Evolutionary conservation across 2,329 filamentous ascomycete species (phyloP).

Genomic region (Ceratocystis ficicola): DNA sequence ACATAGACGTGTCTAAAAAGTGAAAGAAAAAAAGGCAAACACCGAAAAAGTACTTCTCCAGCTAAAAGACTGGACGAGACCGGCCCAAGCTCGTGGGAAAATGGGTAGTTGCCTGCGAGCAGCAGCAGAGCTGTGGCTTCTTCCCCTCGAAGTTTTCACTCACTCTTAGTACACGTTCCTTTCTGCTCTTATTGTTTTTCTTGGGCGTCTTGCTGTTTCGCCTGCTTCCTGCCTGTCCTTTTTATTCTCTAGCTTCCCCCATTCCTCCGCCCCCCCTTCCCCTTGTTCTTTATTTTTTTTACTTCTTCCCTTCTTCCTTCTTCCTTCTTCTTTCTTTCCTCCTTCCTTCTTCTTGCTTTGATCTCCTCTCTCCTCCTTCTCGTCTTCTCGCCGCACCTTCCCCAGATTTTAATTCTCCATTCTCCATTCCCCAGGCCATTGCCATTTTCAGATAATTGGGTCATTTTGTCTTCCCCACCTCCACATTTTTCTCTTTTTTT

Average conservation of each 20-base stretch:
- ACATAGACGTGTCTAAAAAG: neutral
- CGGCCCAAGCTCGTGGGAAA: neutral
- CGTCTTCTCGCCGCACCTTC: neutral
- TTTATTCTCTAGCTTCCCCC: constrained; percentile 13
- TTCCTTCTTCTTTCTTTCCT: constrained; percentile 6
- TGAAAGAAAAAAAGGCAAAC: neutral
- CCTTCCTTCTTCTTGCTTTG: constrained; percentile 5
- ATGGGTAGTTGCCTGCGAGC: neutral
- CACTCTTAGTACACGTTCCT: neutral
- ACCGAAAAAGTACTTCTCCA: neutral
- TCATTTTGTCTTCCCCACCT: constrained; percentile 8
- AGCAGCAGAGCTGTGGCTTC: constrained; percentile 9
- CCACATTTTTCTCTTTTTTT: constrained; percentile 11
- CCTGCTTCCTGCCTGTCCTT: constrained; percentile 1
- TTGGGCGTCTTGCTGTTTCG: neutral
- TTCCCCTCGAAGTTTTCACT: neutral
- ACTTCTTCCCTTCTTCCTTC: constrained; percentile 10
- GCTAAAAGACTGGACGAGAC: neutral
- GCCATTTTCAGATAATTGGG: constrained; percentile 9
- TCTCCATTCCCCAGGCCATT: neutral
- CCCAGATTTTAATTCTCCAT: constrained; percentile 11
- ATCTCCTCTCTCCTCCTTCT: neutral
- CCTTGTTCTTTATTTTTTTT: constrained; percentile 8
- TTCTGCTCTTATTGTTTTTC: neutral
- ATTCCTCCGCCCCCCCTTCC: neutral